Conservation (phyloP, 768 basidiomycete genomes). For the Panellus pusillus region DNA sequence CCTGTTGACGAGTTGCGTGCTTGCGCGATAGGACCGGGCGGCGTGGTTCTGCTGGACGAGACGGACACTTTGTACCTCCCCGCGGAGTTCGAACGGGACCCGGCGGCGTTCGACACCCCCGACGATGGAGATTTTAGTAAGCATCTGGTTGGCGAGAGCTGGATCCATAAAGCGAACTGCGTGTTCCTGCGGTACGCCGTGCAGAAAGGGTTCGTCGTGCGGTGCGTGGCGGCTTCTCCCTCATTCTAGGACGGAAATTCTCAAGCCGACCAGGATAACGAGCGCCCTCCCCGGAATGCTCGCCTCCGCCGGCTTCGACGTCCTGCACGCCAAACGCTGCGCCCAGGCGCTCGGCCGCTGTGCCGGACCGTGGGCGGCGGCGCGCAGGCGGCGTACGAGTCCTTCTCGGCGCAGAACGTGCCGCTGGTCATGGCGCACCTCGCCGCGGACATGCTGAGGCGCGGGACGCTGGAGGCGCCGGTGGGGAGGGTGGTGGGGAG, state of each 20-base stretch:
- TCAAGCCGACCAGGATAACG: background rate
- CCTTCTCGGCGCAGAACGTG: background rate
- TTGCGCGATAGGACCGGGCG: too few species aligned
- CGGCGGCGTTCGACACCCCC: background rate
- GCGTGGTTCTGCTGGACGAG: background rate
- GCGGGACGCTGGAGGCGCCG: background rate
- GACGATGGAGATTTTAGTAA: slow-evolving; percentile 8
- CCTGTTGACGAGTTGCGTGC: too few species aligned
- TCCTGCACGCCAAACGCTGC: background rate
- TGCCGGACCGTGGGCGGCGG: background rate
- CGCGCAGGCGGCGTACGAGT: slow-evolving; percentile 1
- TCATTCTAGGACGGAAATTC: background rate
- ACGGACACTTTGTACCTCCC: background rate
- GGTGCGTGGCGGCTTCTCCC: slow-evolving; percentile 6
- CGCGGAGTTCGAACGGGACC: background rate
- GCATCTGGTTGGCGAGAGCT: slow-evolving; percentile 3
- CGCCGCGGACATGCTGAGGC: background rate
- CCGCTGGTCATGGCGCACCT: background rate
- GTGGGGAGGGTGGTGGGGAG: background rate
- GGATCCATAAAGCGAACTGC: slow-evolving; percentile 16
- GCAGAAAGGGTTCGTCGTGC: slow-evolving; percentile 4
- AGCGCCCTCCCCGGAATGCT: background rate
- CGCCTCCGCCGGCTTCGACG: background rate
- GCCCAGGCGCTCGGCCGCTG: background rate
- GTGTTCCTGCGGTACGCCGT: slow-evolving; percentile 12